phyloP scores from a whole-genome alignment of 306 rosid species.

The Acacia melanoxylon region DNA sequence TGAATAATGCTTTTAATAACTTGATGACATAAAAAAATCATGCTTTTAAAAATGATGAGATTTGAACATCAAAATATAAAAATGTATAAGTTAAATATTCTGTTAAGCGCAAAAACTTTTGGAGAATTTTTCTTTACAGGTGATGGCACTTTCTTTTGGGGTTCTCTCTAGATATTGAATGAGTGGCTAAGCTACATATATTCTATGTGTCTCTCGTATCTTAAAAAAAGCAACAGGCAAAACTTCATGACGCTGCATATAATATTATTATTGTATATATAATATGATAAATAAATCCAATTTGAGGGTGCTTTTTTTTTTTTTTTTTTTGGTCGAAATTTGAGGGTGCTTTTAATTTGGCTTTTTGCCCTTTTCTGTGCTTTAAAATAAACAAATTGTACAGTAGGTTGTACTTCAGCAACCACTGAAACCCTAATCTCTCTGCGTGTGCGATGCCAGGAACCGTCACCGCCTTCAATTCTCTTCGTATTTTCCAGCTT shows the following conservation, averaged over 20 bases:
- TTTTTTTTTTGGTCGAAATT: no score
- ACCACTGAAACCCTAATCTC: constrained; percentile 5
- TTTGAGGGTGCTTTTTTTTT: neutral
- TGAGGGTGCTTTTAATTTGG: neutral
- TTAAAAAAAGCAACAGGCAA: constrained; percentile 27
- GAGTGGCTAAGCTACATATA: constrained; percentile 26
- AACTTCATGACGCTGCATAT: neutral
- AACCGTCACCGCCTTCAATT: constrained; percentile 43
- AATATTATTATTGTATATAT: neutral
- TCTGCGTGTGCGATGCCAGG: constrained; percentile 55
- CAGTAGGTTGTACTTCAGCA: constrained; percentile 25
- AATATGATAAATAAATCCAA: neutral
- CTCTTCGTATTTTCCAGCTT: constrained; percentile 17
- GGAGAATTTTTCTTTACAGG: constrained; percentile 29
- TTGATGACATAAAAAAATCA: no score
- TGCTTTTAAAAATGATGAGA: neutral
- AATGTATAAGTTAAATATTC: neutral
- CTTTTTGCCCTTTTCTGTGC: neutral
- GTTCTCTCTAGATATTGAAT: constrained; percentile 20
- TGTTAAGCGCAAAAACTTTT: neutral
- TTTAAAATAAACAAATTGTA: constrained; percentile 21
- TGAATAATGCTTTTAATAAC: neutral
- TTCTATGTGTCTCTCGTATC: constrained; percentile 38
- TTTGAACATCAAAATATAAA: neutral
- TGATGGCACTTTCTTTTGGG: constrained; percentile 21